phyloP scores from a whole-genome alignment of 2,329 filamentous ascomycete genomes.

The Fusarium globosum region DNA sequence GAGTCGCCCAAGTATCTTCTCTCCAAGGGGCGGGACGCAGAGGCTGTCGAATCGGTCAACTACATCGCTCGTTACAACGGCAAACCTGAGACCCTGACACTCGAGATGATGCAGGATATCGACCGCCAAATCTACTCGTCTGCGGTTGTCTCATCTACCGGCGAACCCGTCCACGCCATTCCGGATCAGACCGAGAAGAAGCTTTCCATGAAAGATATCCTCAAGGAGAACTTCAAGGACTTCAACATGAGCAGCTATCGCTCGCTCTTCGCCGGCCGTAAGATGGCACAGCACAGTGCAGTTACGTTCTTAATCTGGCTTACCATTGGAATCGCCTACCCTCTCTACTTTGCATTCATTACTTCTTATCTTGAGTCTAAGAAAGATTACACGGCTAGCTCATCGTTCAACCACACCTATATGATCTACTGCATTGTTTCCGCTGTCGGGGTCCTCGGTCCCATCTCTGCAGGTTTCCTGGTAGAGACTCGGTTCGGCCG shows the following conservation, averaged over 20 bases:
- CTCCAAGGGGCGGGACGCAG: conserved; percentile 15
- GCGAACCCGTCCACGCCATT: neutral
- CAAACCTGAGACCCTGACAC: conserved; percentile 25
- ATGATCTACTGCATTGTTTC: conserved; percentile 41
- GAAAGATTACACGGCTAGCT: neutral
- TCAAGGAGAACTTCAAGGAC: conserved; percentile 54
- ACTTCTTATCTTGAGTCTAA: conserved; percentile 46
- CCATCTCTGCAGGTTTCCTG: conserved; percentile 31
- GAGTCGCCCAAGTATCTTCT: conserved; percentile 30
- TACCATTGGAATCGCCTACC: conserved; percentile 67
- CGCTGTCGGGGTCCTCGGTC: conserved; percentile 37
- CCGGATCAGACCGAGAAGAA: neutral
- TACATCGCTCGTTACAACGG: conserved; percentile 21
- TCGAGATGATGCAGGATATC: conserved; percentile 34
- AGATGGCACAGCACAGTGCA: conserved; percentile 63
- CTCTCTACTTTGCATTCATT: conserved; percentile 65
- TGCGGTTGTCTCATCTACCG: neutral
- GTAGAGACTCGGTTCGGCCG: conserved; percentile 38
- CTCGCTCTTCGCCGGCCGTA: conserved; percentile 64
- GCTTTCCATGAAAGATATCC: neutral
- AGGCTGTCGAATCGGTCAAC: conserved; percentile 21
- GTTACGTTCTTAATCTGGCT: conserved; percentile 67
- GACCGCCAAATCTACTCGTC: conserved; percentile 16
- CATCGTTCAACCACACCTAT: conserved; percentile 11
- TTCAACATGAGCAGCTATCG: conserved; percentile 62